These are phyloP conservation scores for Quillaja saponaria DNA, from an alignment of 306 rosid species.

Conservation along the genomic window DNA sequence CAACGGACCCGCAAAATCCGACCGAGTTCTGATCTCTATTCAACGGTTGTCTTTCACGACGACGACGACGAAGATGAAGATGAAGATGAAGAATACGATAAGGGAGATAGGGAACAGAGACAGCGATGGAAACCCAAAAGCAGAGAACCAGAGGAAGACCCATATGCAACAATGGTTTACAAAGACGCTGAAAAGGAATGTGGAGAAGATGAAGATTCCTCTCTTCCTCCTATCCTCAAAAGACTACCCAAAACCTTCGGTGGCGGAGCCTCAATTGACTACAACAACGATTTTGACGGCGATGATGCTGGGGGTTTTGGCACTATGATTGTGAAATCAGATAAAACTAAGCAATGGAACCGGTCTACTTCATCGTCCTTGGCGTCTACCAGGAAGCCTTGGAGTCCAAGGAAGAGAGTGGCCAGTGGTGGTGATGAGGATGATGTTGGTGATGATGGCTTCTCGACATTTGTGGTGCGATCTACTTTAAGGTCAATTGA, in stretches of 20 bases:
- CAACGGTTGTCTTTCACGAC: conserved; percentile 74
- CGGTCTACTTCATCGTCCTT: conserved; percentile 36
- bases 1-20: conserved; percentile 48
- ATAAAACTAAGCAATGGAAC: conserved; percentile 43
- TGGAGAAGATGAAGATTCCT: conserved; percentile 68
- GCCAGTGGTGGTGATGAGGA: conserved; percentile 31
- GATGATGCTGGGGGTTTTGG: conserved; percentile 61
- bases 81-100: conserved; percentile 21
- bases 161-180: conserved; percentile 73
- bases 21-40: conserved; percentile 61
- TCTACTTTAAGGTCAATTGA: conserved; percentile 49
- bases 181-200: conserved; percentile 59
- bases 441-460: conserved; percentile 44
- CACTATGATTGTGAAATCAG: conserved; percentile 69
- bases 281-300: conserved; percentile 62
- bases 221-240: conserved; percentile 91
- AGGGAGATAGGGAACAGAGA: conserved; percentile 2
- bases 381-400: conserved; percentile 39
- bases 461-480: conserved; percentile 75
- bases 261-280: conserved; percentile 79
- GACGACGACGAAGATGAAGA: conserved; percentile 43
- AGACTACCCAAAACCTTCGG: conserved; percentile 96
- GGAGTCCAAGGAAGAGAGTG: conserved; percentile 38
- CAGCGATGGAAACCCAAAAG: conserved; percentile 33
- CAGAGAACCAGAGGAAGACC: conserved; percentile 47